Base-by-base conservation (phyloP, 1,139 yeast genomes). In the Wickerhamomyces sp. region DNA sequence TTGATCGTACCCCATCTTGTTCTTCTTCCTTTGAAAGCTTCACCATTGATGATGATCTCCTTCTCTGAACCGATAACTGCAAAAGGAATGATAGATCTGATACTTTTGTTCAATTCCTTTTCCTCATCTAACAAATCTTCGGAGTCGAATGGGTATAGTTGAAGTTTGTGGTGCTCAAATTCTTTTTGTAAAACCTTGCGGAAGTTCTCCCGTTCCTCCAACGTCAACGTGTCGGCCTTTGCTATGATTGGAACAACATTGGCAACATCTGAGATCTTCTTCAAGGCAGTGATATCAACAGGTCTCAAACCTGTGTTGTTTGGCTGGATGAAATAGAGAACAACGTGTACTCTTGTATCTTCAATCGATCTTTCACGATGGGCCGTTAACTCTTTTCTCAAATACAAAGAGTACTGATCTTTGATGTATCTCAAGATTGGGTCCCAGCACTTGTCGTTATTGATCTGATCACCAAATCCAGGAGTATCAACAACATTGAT, bases 361-460 rank as follows among this genome's bases (percentile, higher is more conserved):
- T 73, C 74, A 43, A 89, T 83, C 55, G 70, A 66, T 60, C 75
- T 76, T 55, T 89, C 97, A 61, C 98, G 81, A 56, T 86, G 89
- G 6, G 98, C 97, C 23, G 96, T 91, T 59, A 91, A 79, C 65
- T 91, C 98, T 62, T 86, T 86, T 64, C 97, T 82, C 58, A 91
- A 72, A 59, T 85, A 91, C 54, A 82, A 84, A 23, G 95, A 84
- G 61, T 91, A 95, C 66, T 91, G 98, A 61, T 91, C 98, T 66
- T 89, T 88, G 58, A 91, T 87, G 63, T 89, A 89, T 64, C 87
- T 88, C 50, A 89, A 82, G 50, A 91, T 81, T 30, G 96, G 96
- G 51, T 91, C 97, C 97, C 97, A 91, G 55, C 89, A 91, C 62
- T 84, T 83, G 54, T 88, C 95, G 62, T 91, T 91, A 65, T 91